phyloP scores from a whole-genome alignment of 768 basidiomycete genomes.

The Pisolithus tinctorius region DNA sequence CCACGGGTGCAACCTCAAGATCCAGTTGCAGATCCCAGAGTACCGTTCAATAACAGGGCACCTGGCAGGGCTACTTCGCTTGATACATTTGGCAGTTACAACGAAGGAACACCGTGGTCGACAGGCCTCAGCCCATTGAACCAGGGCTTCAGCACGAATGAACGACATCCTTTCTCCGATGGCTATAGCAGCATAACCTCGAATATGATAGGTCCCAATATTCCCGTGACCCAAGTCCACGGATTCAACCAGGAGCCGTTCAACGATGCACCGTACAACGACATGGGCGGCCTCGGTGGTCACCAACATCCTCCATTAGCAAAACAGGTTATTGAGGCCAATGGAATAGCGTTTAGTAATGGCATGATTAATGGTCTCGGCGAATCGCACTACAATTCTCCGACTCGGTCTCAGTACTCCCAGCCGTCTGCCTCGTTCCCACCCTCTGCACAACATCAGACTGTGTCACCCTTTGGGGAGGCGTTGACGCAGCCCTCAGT shows the following conservation, averaged over 20 bases:
- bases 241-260: slow-evolving; percentile 22
- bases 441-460: slow-evolving; percentile 13
- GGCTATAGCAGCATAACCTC: slow-evolving; percentile 19
- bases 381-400: slow-evolving; percentile 15
- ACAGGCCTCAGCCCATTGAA: slow-evolving; percentile 17
- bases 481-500: slow-evolving; percentile 12
- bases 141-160: slow-evolving; percentile 16
- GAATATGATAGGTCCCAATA: slow-evolving; percentile 9
- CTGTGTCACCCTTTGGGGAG: slow-evolving; percentile 19
- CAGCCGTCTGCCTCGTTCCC: slow-evolving; percentile 16
- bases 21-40: slow-evolving; percentile 32
- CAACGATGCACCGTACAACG: slow-evolving; percentile 16
- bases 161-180: slow-evolving; percentile 19
- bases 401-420: slow-evolving; percentile 11
- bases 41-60: slow-evolving; percentile 25
- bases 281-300: slow-evolving; percentile 15
- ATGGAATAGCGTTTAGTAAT: slow-evolving; percentile 16
- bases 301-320: slow-evolving; percentile 18
- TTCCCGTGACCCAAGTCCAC: slow-evolving; percentile 17
- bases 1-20: slow-evolving; percentile 38
- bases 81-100: slow-evolving; percentile 36
- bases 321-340: slow-evolving; percentile 18
- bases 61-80: slow-evolving; percentile 27
- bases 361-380: slow-evolving; percentile 11
- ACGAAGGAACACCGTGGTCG: slow-evolving; percentile 31